phyloP scores from a whole-genome alignment of 1,139 yeast species.

The Nakaseomyces kungkrabaensis region DNA sequence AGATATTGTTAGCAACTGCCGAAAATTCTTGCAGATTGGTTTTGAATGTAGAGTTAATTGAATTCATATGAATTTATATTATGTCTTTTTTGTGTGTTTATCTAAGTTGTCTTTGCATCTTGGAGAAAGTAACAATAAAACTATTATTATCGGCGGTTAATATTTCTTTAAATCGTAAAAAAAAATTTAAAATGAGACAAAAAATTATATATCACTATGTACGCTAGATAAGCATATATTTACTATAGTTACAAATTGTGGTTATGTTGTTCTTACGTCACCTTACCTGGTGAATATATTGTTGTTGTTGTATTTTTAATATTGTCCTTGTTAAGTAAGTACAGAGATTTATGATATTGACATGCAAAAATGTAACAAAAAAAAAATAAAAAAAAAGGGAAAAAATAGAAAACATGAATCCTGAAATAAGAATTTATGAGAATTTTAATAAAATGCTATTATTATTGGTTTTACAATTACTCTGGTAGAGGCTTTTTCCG shows the following conservation, averaged over 20 bases:
- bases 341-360: not conserved
- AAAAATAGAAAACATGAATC: too few species aligned
- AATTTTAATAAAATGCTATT: not conserved
- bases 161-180: too few species aligned
- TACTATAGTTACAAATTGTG: not conserved
- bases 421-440: not conserved
- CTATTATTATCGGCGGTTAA: too few species aligned
- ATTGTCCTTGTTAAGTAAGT: not conserved
- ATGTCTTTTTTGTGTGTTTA: too few species aligned
- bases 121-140: too few species aligned
- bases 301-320: not conserved
- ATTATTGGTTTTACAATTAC: not conserved
- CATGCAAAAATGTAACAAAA: not conserved
- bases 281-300: not conserved
- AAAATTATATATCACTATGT: too few species aligned
- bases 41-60: not conserved
- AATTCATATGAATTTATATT: not conserved
- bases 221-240: not conserved
- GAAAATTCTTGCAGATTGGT: conserved; percentile 2
- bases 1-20: conserved; percentile 19
- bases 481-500: conserved; percentile 13
- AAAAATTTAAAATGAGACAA: too few species aligned
- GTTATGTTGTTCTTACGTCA: not conserved
- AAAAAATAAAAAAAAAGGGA: not conserved
- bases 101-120: too few species aligned